These are phyloP conservation scores for Cystobasidium onofrii DNA, from an alignment of 768 basidiomycete species.

Conservation along the genomic window DNA sequence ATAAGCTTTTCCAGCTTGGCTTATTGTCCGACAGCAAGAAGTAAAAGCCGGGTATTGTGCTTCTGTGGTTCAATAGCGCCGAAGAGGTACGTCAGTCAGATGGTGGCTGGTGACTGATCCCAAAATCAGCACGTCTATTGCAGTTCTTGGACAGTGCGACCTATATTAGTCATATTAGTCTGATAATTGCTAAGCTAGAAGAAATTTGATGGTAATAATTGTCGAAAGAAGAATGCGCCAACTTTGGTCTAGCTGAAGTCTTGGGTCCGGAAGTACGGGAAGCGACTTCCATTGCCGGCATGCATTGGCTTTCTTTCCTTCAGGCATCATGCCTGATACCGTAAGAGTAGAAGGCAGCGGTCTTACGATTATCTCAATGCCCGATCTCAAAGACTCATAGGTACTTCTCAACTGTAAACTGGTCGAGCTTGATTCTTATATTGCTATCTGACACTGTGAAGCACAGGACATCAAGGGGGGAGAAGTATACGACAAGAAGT, in stretches of 20 bases:
- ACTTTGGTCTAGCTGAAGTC: background rate
- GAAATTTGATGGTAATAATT: too few species aligned
- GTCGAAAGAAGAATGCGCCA: background rate
- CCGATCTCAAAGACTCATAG: conserved; percentile 3
- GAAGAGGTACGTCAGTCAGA: too few species aligned
- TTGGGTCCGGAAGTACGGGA: background rate
- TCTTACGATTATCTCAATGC: conserved; percentile 5
- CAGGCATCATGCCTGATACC: conserved; percentile 5
- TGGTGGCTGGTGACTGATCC: too few species aligned
- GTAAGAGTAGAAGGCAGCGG: background rate
- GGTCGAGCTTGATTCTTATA: conserved; percentile 9
- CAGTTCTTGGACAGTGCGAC: too few species aligned
- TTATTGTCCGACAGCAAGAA: too few species aligned
- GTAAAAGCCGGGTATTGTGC: too few species aligned
- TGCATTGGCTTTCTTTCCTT: background rate
- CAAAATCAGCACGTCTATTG: too few species aligned
- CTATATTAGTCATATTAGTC: too few species aligned
- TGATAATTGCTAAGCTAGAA: too few species aligned
- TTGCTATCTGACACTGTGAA: conserved; percentile 1
- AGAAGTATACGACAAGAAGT: conserved; percentile 3
- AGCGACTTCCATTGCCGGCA: conserved; percentile 2
- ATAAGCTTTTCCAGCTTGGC: too few species aligned
- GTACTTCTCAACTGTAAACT: background rate
- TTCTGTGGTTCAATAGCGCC: too few species aligned
- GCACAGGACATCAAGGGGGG: background rate